Evolutionary conservation across 495 filamentous ascomycete species (phyloP).

Genomic region (Aspergillus ellipticus): DNA sequence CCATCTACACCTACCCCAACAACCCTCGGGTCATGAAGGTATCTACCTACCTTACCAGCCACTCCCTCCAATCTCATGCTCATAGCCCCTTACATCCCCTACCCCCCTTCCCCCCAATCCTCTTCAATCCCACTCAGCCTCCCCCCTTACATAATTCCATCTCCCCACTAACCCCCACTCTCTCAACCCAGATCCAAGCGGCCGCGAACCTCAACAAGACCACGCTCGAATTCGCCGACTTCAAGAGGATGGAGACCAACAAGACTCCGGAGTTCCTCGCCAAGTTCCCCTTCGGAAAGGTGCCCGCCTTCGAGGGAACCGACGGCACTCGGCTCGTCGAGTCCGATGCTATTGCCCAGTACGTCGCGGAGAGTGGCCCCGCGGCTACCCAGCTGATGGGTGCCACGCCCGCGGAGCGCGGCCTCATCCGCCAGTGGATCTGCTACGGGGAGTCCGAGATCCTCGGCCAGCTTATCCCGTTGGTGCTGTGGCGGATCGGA

Average conservation of each 20-base stretch:
- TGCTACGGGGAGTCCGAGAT: constrained; percentile 47
- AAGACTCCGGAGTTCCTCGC: constrained; percentile 46
- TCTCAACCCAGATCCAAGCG: constrained; percentile 39
- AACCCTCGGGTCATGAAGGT: constrained; percentile 52
- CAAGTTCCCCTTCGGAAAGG: constrained; percentile 62
- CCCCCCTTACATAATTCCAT: too few relatives aligned
- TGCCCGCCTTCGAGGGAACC: constrained; percentile 52
- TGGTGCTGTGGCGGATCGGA: constrained; percentile 35
- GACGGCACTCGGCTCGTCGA: constrained; percentile 52
- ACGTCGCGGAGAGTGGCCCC: constrained; percentile 51
- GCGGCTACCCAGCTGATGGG: constrained; percentile 50
- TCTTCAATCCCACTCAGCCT: too few relatives aligned
- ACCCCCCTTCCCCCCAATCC: too few relatives aligned
- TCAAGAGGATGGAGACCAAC: constrained; percentile 46
- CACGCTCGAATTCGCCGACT: constrained; percentile 38
- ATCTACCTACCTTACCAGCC: constrained; percentile 10
- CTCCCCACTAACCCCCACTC: background rate
- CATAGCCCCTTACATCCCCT: too few relatives aligned
- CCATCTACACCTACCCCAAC: constrained; percentile 41
- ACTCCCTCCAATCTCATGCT: background rate
- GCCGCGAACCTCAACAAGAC: constrained; percentile 52
- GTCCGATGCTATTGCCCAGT: constrained; percentile 53
- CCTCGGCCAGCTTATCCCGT: constrained; percentile 21
- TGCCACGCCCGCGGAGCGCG: constrained; percentile 40
- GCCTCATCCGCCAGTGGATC: constrained; percentile 49